Percentiles rank a stretch among this genome's conserved stretches.
These are phyloP conservation scores for Skeletonema potamos DNA, from an alignment of 108 stramenopile species.

Conservation along the genomic window DNA sequence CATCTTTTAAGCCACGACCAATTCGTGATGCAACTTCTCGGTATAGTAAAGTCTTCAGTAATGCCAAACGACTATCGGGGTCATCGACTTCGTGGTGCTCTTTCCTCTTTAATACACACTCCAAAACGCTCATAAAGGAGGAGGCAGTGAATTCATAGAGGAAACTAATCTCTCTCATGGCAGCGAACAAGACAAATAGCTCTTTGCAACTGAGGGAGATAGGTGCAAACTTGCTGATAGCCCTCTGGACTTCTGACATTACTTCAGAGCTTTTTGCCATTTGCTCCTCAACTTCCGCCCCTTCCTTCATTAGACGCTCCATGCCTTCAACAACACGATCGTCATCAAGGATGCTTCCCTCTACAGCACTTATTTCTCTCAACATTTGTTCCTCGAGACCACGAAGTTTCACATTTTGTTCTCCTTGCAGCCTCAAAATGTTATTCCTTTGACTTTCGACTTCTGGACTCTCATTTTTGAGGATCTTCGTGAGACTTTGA, in stretches of 20 bases:
- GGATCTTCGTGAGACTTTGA: slow-evolving; percentile 85
- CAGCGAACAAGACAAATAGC: slow-evolving; percentile 63
- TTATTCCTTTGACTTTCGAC: slow-evolving; percentile 84
- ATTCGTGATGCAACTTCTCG: slow-evolving; percentile 85
- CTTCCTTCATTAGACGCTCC: slow-evolving; percentile 95
- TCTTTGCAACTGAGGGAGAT: slow-evolving; percentile 82
- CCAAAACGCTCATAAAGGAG: slow-evolving; percentile 84
- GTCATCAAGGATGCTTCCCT: slow-evolving; percentile 98
- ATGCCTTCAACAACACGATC: slow-evolving; percentile 94
- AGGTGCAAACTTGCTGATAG: slow-evolving; percentile 85
- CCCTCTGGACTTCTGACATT: slow-evolving; percentile 86
- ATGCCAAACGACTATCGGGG: slow-evolving; percentile 51
- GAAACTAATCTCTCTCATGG: slow-evolving; percentile 73
- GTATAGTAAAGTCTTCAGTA: slow-evolving; percentile 73
- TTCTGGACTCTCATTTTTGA: slow-evolving; percentile 92
- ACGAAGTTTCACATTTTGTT: slow-evolving; percentile 93
- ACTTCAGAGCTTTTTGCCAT: slow-evolving; percentile 88
- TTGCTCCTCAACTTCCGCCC: slow-evolving; percentile 91
- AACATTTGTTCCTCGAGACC: slow-evolving; percentile 97
- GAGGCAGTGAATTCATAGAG: slow-evolving; percentile 84
- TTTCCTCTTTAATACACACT: slow-evolving; percentile 57
- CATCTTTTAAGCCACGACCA: slow-evolving; percentile 81
- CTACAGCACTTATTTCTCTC: slow-evolving; percentile 88
- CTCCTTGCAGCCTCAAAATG: slow-evolving; percentile 90
- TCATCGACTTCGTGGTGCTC: slow-evolving; percentile 24